phyloP scores from a whole-genome alignment of 2,329 filamentous ascomycete genomes.

The Periconia digitata region DNA sequence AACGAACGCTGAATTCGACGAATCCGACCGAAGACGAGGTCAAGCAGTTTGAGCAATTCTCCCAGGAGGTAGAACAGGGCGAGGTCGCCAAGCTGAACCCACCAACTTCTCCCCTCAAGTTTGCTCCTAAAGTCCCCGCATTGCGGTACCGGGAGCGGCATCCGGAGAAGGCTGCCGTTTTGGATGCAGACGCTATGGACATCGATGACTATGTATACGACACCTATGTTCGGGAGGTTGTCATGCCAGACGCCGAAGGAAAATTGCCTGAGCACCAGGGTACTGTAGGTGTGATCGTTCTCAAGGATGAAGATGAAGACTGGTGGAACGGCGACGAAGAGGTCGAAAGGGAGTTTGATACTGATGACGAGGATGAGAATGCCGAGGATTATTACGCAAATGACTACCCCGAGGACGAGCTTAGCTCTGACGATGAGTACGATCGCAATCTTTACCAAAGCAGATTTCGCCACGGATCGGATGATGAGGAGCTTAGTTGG shows the following conservation, averaged over 20 bases:
- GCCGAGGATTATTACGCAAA: slow-evolving; percentile 77
- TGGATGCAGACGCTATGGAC: slow-evolving; percentile 36
- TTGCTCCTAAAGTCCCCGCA: slow-evolving; percentile 38
- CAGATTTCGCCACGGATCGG: slow-evolving; percentile 41
- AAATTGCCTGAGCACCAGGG: slow-evolving; percentile 23
- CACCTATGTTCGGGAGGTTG: slow-evolving; percentile 57
- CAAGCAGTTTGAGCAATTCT: slow-evolving; percentile 35
- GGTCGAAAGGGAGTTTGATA: slow-evolving; percentile 56
- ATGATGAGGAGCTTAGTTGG: slow-evolving; percentile 44
- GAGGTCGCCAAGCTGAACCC: slow-evolving; percentile 16
- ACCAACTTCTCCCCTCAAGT: slow-evolving; percentile 24
- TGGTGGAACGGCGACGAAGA: slow-evolving; percentile 62
- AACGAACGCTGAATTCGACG: slow-evolving; percentile 9
- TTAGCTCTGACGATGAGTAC: slow-evolving; percentile 70
- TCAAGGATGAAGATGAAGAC: slow-evolving; percentile 54
- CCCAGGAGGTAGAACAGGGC: slow-evolving; percentile 32
- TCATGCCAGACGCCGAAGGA: slow-evolving; percentile 38
- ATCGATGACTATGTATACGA: slow-evolving; percentile 62
- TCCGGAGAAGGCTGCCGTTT: slow-evolving; percentile 26
- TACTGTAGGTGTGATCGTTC: slow-evolving; percentile 50
- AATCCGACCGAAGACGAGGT: slow-evolving; percentile 29
- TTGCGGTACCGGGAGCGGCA: slow-evolving; percentile 38
- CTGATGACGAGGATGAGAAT: slow-evolving; percentile 65
- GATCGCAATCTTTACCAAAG: slow-evolving; percentile 46
- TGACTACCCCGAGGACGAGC: slow-evolving; percentile 79